Base-by-base conservation (phyloP, 176 grass and related monocot species). In the Aegilops bicornis region DNA sequence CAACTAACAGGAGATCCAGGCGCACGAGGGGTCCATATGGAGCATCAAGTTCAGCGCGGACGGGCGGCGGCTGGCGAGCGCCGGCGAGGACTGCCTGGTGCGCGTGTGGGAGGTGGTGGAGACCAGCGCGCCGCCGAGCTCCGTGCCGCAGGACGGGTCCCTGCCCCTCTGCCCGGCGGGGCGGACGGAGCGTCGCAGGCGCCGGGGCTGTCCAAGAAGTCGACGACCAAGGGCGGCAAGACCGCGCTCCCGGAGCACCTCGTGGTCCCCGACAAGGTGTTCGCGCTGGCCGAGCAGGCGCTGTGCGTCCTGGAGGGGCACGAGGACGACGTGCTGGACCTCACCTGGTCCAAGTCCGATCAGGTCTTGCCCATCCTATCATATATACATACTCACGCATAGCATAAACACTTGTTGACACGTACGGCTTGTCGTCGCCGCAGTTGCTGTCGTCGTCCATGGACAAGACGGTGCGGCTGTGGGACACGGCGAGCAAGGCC, bases 401-500 rank as follows among this genome's bases (percentile, higher is more conserved):
- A 0, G 35, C 12, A 13, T 16, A 64, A 69, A 37, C 67, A 37
- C 32, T 69, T 37, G 32, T 73, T 73, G 70, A 73, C 70, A 73
- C n/a, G 5, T 52, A 17, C 48, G 48, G 22, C 16, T 64, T 70
- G 9, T 45, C 7, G 39, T 76, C 1, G 13, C 12, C 6, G 80
- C 89, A 93, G 81, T 23, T 98, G 86, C 84, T 98, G 67, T 98
- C 96, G 75, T 95, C 96, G 50, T 98, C 96, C 1, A 98, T 98
- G 96, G 96, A 98, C 75, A 98, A 98, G 86, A 96, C 96, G 22
- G 96, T 98, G 40, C 90, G 96, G 79, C 86, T 98, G 67, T 98
- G 96, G 96, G 90, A 98, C 82, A 89, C 91, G 45, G 85, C 70
- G 69, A 91, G 15, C 70, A 86, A 94, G 75, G 58, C 84, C 12